Conservation (phyloP, 306 rosid genomes). For the Astragalus glycyphyllos region DNA sequence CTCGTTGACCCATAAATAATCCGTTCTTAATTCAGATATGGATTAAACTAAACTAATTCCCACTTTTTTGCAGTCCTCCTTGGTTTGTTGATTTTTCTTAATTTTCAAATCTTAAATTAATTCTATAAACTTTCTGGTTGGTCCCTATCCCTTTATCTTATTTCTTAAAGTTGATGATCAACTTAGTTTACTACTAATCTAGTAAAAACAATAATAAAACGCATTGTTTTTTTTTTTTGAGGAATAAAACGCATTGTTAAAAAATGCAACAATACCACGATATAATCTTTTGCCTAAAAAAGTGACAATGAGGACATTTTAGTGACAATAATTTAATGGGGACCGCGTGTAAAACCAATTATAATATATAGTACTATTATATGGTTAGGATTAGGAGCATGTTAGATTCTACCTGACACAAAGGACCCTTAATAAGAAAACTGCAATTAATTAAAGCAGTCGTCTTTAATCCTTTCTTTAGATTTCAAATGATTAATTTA, state of each 20-base stretch:
- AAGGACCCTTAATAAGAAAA: constrained; percentile 25
- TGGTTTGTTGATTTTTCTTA: neutral
- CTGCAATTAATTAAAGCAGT: constrained; percentile 37
- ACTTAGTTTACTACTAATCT: neutral
- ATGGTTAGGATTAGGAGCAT: constrained; percentile 34
- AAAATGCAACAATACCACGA: constrained; percentile 25
- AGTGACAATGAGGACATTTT: constrained; percentile 39
- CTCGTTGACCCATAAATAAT: constrained; percentile 47
- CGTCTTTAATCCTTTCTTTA: constrained; percentile 35
- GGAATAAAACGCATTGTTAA: constrained; percentile 25
- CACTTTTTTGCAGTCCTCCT: constrained; percentile 4
- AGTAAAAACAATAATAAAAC: constrained; percentile 23
- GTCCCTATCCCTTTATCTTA: constrained; percentile 45
- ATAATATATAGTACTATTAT: neutral
- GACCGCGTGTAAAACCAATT: constrained; percentile 40
- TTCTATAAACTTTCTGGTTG: constrained; percentile 20
- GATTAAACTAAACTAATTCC: constrained; percentile 38
- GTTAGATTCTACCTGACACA: constrained; percentile 50
- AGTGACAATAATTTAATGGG: constrained; percentile 51
- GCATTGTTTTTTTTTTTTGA: no score
- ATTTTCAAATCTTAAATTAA: neutral
- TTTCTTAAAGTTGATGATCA: constrained; percentile 41
- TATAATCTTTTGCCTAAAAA: constrained; percentile 22
- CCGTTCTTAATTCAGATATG: constrained; percentile 21
- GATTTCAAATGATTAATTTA: constrained; percentile 38